Base-by-base conservation (phyloP, 2,329 filamentous ascomycete genomes). In the Aspergillus piperis region DNA sequence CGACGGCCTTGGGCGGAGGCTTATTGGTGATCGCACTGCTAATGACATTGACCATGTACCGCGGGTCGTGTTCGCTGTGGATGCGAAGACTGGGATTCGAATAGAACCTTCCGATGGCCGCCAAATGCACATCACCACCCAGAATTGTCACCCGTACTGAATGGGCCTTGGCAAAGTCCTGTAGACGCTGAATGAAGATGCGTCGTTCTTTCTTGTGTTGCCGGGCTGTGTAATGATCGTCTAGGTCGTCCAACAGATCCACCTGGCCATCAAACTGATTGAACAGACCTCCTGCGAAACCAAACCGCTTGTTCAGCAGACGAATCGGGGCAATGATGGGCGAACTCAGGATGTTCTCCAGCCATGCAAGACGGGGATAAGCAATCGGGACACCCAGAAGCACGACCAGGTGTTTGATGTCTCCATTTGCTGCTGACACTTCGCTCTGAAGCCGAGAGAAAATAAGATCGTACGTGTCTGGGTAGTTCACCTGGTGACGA, bases 141-240 rank as follows among this genome's bases (percentile, higher is more conserved):
- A 89, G 81, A 52, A 88, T 88, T 10, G 85, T 85, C 53, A 88
- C 77, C 17, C 86, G 84, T 11, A 86, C 77, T 8, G 79, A 83
- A 73, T 85, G 77, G 60, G 81, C 73, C 65, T 83, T 82, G 10
- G 85, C 76, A 32, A 88, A 75, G 19, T 80, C 75, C 67, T 96
- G 84, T 54, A 90, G 71, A 74, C 86, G 73, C 76, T 90, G 68
- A 79, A 93, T 74, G 47, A 98, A 82, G 41, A 86, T 82, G 59
- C 88, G 88, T 48, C 94, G 90, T 81, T 98, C 94, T 61, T 86
- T 84, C 78, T 97, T 98, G 82, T 98, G 94, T 54, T 92, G 92
- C 64, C 87, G 87, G 5, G 93, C 91, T 1, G 94, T 97, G 81
- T 97, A 97, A 68, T 88, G 86, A 68, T 89, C 86, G 66, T 88